Base-by-base conservation (phyloP, 371 early-diverging fungal species). In the Actinomortierella ambigua region DNA sequence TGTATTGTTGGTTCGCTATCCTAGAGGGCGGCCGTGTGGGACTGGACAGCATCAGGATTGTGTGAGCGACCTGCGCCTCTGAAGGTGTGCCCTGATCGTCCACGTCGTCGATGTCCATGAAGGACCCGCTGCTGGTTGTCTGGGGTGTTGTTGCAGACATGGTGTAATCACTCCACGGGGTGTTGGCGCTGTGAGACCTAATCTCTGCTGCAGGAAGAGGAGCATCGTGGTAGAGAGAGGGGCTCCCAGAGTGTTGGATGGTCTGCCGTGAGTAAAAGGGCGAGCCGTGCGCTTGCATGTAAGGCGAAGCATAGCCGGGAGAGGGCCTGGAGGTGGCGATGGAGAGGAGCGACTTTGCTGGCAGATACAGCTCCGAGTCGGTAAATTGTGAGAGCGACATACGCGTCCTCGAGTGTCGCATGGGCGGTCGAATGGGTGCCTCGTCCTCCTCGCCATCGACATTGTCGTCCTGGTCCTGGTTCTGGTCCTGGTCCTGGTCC, bases 301-400 rank as follows among this genome's bases (percentile, higher is more conserved):
- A 55, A 1, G 68, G 68, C 11, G 69, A 69, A 1, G 56, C n/a
- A 23, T 69, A 69, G 40, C 69, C 69, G 18, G 64, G 69, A n/a
- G 63, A 63, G 4, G 69, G 69, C 40, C 56, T 64, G 0, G 69
- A 69, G 34, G 69, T 64, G 13, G 69, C 69, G 41, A 69, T 69
- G 24, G 63, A 60, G 64, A 69, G 63, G 28, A 69, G 61, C 2
- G 69, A 69, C 26, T 69, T 69, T 57, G 69, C 69, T n/a, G 69
- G 69, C 22, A 53, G 57, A 44, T 60, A 69, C 14, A 69, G 51
- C 49, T 69, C 69, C 29, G 65, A 69, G 47, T 69, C 69, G 53
- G 60, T 64, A 57, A 49, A 69, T 23, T 69, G 69, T 0, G 69
- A 69, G 41, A 69, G 44, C 9, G 69, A 69, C 64, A 69, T 56